Evolutionary conservation across 495 filamentous ascomycete genomes (phyloP).

Genomic region (Penicillium ochrochloron): DNA sequence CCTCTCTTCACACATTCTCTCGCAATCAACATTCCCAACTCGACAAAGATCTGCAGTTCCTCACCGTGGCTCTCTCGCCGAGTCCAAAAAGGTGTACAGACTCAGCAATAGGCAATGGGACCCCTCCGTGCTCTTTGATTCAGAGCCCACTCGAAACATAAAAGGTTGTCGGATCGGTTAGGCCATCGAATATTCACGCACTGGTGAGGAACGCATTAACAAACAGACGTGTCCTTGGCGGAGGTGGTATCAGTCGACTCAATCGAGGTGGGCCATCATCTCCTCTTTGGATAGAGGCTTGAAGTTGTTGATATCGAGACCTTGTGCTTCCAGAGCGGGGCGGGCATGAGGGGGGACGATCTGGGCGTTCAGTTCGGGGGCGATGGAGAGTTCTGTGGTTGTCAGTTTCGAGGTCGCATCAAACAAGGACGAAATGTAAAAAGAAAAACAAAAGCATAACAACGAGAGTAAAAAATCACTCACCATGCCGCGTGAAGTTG

Average conservation of each 20-base stretch:
- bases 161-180: slow-evolving; percentile 38
- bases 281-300: slow-evolving; percentile 87
- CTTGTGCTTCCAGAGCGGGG: slow-evolving; percentile 70
- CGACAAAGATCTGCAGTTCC: slow-evolving; percentile 27
- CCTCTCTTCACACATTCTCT: slow-evolving; percentile 26
- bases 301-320: slow-evolving; percentile 93
- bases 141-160: slow-evolving; percentile 42
- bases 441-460: background rate
- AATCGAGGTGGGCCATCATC: slow-evolving; percentile 98
- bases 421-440: background rate
- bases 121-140: slow-evolving; percentile 29
- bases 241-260: slow-evolving; percentile 52
- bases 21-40: slow-evolving; percentile 15
- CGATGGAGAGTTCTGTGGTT: slow-evolving; percentile 88
- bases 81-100: slow-evolving; percentile 23
- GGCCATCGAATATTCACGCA: slow-evolving; percentile 38
- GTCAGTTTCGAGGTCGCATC: background rate
- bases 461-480: slow-evolving; percentile 33
- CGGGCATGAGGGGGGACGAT: slow-evolving; percentile 86
- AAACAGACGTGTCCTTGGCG: slow-evolving; percentile 47
- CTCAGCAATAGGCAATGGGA: slow-evolving; percentile 13
- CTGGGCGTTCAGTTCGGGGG: slow-evolving; percentile 80
- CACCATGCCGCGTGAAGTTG: slow-evolving; percentile 94
- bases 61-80: slow-evolving; percentile 19
- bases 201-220: slow-evolving; percentile 36